phyloP scores from a whole-genome alignment of 306 rosid genomes.

The Glycyrrhiza uralensis region DNA sequence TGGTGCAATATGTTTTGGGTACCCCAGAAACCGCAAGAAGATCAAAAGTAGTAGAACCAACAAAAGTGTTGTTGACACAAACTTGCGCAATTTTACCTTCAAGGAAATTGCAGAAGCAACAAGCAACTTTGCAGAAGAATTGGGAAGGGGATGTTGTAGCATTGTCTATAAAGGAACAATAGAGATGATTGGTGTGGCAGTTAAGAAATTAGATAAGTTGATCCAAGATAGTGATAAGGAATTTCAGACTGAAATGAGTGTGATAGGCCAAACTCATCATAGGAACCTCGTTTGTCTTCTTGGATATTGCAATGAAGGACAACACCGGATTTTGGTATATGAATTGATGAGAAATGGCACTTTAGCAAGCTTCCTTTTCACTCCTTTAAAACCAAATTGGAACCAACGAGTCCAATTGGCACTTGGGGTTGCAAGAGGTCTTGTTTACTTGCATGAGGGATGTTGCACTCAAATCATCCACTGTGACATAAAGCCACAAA shows the following conservation, averaged over 20 bases:
- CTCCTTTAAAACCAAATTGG: constrained; percentile 12
- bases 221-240: constrained; percentile 17
- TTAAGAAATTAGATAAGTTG: constrained; percentile 21
- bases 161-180: constrained; percentile 35
- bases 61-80: not conserved
- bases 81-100: constrained; percentile 17
- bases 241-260: constrained; percentile 20
- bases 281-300: constrained; percentile 24
- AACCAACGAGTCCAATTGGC: not conserved
- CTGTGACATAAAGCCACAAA: constrained; percentile 28
- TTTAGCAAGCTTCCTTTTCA: constrained; percentile 20
- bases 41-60: not conserved
- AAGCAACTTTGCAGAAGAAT: constrained; percentile 24
- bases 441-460: constrained; percentile 27
- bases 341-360: constrained; percentile 32
- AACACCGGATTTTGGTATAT: constrained; percentile 20
- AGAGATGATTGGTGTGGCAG: constrained; percentile 18
- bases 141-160: constrained; percentile 31
- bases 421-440: constrained; percentile 23
- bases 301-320: constrained; percentile 25
- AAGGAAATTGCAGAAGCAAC: constrained; percentile 33
- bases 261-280: constrained; percentile 27
- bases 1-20: not conserved
- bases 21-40: not conserved
- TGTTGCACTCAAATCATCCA: constrained; percentile 26